These are phyloP conservation scores for Aspergillus nidulans DNA, from an alignment of 495 filamentous ascomycete genomes.

Conservation along the genomic window DNA sequence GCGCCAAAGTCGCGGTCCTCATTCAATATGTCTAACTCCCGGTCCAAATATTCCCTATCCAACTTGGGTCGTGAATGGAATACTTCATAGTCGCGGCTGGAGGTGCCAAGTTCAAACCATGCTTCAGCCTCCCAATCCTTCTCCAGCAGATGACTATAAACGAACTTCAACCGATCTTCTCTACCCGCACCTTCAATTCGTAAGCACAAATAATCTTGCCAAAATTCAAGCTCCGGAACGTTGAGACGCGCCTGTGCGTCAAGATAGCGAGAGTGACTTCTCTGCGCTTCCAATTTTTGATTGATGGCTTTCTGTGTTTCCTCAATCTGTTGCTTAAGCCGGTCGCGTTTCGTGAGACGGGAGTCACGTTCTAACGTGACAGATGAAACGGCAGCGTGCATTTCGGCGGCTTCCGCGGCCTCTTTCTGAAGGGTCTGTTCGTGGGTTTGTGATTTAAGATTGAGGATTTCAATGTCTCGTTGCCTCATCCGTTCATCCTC, in stretches of 20 bases:
- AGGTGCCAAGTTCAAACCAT: slow-evolving; percentile 86
- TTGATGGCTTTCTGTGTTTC: slow-evolving; percentile 67
- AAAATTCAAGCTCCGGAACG: slow-evolving; percentile 88
- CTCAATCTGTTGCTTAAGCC: slow-evolving; percentile 71
- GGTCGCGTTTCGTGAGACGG: slow-evolving; percentile 66
- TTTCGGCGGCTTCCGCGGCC: slow-evolving; percentile 78
- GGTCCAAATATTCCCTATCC: slow-evolving; percentile 66
- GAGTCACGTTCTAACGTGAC: slow-evolving; percentile 73
- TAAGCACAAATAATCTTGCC: slow-evolving; percentile 85
- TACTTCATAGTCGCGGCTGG: slow-evolving; percentile 78
- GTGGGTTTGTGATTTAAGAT: slow-evolving; percentile 70
- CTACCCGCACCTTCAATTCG: slow-evolving; percentile 84
- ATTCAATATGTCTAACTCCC: slow-evolving; percentile 67
- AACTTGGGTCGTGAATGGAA: slow-evolving; percentile 73
- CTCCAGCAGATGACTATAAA: slow-evolving; percentile 79
- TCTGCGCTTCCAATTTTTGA: slow-evolving; percentile 57
- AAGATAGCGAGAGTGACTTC: slow-evolving; percentile 57
- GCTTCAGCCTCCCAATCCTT: slow-evolving; percentile 83
- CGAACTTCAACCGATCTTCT: slow-evolving; percentile 83
- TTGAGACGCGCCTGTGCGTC: slow-evolving; percentile 81
- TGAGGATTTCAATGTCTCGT: slow-evolving; percentile 79
- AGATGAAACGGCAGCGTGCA: slow-evolving; percentile 72
- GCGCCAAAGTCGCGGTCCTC: slow-evolving; percentile 75
- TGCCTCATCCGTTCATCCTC: slow-evolving; percentile 88
- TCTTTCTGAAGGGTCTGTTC: slow-evolving; percentile 81